Evolutionary conservation across 1,284 basidiomycete genomes (phyloP).

Genomic region (Puccinia sorghi): DNA sequence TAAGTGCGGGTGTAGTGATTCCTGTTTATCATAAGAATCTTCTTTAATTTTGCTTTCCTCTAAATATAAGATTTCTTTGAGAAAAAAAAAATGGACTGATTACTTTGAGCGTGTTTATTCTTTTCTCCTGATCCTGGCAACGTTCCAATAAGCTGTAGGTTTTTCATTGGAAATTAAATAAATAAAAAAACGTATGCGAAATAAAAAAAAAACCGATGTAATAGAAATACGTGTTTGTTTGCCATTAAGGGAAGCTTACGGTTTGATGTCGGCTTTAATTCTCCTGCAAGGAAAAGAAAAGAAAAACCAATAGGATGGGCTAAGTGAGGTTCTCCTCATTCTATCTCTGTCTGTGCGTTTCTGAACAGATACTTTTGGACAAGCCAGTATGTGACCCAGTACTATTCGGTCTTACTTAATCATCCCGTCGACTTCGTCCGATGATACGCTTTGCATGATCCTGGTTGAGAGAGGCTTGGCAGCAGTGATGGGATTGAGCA

Average conservation of each 20-base stretch:
- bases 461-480: constrained; percentile 1
- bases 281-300: not conserved
- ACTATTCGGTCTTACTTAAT: not conserved
- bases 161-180: not conserved
- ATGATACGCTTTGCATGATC: constrained; percentile 15
- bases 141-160: not conserved
- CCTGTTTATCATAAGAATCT: constrained; percentile 2
- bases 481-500: not conserved
- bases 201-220: not conserved
- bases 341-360: not conserved
- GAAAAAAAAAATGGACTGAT: not conserved
- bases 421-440: constrained; percentile 30
- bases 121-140: constrained; percentile 8
- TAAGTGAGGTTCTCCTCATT: not conserved
- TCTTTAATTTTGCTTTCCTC: not conserved
- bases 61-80: not conserved
- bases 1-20: constrained; percentile 25
- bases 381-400: not conserved
- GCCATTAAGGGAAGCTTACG: not conserved
- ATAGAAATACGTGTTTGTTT: not conserved
- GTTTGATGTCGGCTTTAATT: constrained; percentile 21
- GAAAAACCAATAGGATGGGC: not conserved
- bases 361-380: not conserved
- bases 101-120: constrained; percentile 15
- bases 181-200: not conserved